phyloP scores from a whole-genome alignment of 768 basidiomycete genomes.

The Hygrophorus russula region DNA sequence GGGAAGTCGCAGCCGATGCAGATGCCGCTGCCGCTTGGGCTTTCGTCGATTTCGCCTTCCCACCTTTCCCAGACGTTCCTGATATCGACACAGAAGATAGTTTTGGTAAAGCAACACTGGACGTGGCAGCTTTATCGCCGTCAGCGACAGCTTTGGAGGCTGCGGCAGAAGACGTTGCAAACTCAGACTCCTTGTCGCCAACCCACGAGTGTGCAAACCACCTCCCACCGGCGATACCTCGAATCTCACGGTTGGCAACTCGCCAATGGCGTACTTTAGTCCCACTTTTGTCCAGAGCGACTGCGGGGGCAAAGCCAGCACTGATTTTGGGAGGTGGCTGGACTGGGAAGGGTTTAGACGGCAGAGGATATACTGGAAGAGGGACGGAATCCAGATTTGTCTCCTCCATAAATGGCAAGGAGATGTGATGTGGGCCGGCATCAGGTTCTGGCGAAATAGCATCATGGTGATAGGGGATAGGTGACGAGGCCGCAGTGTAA shows the following conservation, averaged over 20 bases:
- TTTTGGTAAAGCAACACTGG: constrained; percentile 11
- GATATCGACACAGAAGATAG: constrained; percentile 31
- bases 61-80: constrained; percentile 26
- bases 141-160: constrained; percentile 20
- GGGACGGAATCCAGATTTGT: constrained; percentile 47
- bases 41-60: constrained; percentile 9
- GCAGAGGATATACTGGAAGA: constrained; percentile 66
- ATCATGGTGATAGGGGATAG: constrained; percentile 37
- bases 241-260: constrained; percentile 61
- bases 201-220: constrained; percentile 79
- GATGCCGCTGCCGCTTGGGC: constrained; percentile 28
- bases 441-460: constrained; percentile 41
- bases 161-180: constrained; percentile 19
- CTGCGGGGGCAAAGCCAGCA: constrained; percentile 56
- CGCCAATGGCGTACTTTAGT: constrained; percentile 65
- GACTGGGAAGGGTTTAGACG: constrained; percentile 76
- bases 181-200: constrained; percentile 72
- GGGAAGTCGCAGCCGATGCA: constrained; percentile 42
- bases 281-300: constrained; percentile 54
- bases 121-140: constrained; percentile 19
- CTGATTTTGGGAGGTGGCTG: constrained; percentile 69
- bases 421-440: constrained; percentile 18
- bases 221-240: constrained; percentile 74
- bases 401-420: constrained; percentile 17
- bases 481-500: constrained; percentile 67